phyloP scores from a whole-genome alignment of 139 green algal genomes.

The Closterium sp. region DNA sequence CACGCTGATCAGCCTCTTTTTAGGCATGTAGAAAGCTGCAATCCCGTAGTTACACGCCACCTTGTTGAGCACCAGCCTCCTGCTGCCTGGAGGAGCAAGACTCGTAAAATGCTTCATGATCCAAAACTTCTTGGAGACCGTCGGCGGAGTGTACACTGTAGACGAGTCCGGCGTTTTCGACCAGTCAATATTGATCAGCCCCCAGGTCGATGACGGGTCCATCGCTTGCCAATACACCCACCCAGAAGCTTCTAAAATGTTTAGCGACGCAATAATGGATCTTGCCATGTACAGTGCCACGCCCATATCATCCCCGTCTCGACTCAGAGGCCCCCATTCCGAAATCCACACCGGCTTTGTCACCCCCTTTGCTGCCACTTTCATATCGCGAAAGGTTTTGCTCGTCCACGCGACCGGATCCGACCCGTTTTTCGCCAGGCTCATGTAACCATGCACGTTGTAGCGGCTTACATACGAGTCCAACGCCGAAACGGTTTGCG shows the following conservation, averaged over 20 bases:
- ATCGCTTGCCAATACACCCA: neutral
- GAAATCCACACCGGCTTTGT: neutral
- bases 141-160: neutral
- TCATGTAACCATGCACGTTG: neutral
- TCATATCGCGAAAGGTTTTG: neutral
- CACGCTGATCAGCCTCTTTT: neutral
- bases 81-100: neutral
- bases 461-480: neutral
- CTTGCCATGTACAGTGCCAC: neutral
- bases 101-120: neutral
- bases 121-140: neutral
- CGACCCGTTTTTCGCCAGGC: neutral
- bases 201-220: neutral
- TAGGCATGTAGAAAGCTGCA: neutral
- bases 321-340: neutral
- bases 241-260: neutral
- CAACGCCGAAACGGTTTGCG: neutral
- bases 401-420: neutral
- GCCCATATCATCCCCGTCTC: neutral
- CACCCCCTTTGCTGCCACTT: neutral
- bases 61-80: neutral
- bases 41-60: neutral
- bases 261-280: neutral
- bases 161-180: neutral
- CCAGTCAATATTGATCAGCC: neutral